Evolutionary conservation across 257 asterid genomes (phyloP).

Genomic region (Ocimum tenuiflorum): DNA sequence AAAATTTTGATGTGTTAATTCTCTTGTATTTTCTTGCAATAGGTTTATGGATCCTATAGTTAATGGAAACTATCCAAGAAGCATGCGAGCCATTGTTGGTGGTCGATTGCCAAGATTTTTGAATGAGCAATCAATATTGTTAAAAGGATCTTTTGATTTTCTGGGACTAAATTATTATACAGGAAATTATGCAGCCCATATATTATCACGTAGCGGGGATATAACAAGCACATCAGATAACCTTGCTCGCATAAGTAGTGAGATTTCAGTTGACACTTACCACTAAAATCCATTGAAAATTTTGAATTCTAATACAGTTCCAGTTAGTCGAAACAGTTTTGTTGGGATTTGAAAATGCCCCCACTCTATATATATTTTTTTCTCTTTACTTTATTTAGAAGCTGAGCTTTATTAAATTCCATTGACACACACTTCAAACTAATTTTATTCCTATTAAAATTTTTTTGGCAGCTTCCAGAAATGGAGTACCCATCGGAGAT

Average conservation of each 20-base stretch:
- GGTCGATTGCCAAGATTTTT: slow-evolving; percentile 43
- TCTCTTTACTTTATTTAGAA: too few species aligned
- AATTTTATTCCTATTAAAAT: too few species aligned
- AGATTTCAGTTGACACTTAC: neutral
- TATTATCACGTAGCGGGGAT: neutral
- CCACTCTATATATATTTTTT: too few species aligned
- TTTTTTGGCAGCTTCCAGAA: slow-evolving; percentile 1
- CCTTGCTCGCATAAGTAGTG: slow-evolving; percentile 21
- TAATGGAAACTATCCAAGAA: slow-evolving; percentile 45
- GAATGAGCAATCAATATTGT: slow-evolving; percentile 4
- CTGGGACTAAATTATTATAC: slow-evolving; percentile 55
- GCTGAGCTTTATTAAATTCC: too few species aligned
- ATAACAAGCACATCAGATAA: slow-evolving; percentile 21
- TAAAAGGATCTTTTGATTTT: slow-evolving; percentile 50
- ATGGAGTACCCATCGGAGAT: slow-evolving; percentile 11
- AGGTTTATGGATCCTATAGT: slow-evolving; percentile 46
- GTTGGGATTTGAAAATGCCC: too few species aligned
- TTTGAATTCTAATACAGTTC: too few species aligned
- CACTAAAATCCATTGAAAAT: too few species aligned
- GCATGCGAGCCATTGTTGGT: slow-evolving; percentile 33
- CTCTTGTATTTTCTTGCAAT: neutral
- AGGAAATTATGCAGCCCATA: slow-evolving; percentile 31
- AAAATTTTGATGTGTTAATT: too few species aligned
- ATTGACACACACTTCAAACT: too few species aligned
- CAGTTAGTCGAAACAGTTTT: too few species aligned